phyloP scores from a whole-genome alignment of 2,329 filamentous ascomycete genomes.

The Beauveria sp. region DNA sequence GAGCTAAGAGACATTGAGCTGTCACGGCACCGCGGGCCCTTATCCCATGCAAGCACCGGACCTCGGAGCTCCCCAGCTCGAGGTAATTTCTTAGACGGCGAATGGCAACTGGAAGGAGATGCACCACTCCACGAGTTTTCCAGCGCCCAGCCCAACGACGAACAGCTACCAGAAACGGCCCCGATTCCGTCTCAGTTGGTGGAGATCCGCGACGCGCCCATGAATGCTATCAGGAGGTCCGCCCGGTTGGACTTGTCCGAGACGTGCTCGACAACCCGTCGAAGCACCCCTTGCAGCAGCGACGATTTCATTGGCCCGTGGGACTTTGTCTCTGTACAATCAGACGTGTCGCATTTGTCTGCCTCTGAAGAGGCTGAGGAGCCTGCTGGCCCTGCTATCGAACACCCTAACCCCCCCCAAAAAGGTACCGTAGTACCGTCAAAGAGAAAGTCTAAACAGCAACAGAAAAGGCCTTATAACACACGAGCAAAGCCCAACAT shows the following conservation, averaged over 20 bases:
- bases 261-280: conserved; percentile 25
- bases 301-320: not conserved
- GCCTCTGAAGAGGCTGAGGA: not conserved
- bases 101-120: conserved; percentile 20
- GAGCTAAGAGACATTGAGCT: conserved; percentile 17
- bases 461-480: not conserved
- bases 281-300: conserved; percentile 16
- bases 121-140: conserved; percentile 19
- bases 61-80: conserved; percentile 18
- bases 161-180: conserved; percentile 24
- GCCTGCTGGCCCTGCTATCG: not conserved
- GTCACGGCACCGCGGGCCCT: not conserved
- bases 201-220: not conserved
- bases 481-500: not conserved
- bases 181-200: conserved; percentile 17
- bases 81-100: conserved; percentile 8
- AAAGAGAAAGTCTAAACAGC: not conserved
- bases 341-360: not conserved
- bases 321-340: not conserved
- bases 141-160: conserved; percentile 18
- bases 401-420: not conserved
- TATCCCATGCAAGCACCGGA: not conserved
- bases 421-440: not conserved
- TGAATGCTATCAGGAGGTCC: not conserved
- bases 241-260: conserved; percentile 27